Conservation (phyloP, 2,329 filamentous ascomycete species). For the Achaetomium macrosporum region DNA sequence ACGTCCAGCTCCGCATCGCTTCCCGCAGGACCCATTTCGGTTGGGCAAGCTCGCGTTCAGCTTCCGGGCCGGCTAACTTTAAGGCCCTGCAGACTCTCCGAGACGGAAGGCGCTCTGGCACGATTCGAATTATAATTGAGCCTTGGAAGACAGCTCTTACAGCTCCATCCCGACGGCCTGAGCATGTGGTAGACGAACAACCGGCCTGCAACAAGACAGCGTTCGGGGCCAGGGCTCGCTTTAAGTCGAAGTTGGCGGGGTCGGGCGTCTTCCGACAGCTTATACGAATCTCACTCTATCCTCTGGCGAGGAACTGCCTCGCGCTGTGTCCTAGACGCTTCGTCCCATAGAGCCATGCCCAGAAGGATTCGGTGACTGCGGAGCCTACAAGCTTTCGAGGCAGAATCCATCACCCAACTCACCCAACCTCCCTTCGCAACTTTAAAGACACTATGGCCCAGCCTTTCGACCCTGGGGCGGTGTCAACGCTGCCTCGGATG, state of each 20-base stretch:
- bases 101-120: too few relatives aligned
- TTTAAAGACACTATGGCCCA: constrained; percentile 35
- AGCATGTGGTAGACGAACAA: not conserved
- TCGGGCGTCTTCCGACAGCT: not conserved
- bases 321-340: not conserved
- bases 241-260: not conserved
- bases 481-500: constrained; percentile 38
- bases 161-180: too few relatives aligned
- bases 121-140: too few relatives aligned
- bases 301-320: not conserved
- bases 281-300: not conserved
- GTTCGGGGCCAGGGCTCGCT: too few relatives aligned
- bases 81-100: too few relatives aligned
- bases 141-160: too few relatives aligned
- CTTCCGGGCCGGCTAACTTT: too few relatives aligned
- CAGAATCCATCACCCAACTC: not conserved
- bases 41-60: not conserved
- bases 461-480: constrained; percentile 37
- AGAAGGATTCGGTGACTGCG: constrained; percentile 6
- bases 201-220: not conserved
- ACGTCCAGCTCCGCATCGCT: not conserved
- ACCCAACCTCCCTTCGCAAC: not conserved
- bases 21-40: not conserved
- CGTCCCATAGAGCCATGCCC: constrained; percentile 9
- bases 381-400: not conserved